Evolutionary conservation across 371 early-diverging fungal genomes (phyloP).

Genomic region (Mortierella sp.): DNA sequence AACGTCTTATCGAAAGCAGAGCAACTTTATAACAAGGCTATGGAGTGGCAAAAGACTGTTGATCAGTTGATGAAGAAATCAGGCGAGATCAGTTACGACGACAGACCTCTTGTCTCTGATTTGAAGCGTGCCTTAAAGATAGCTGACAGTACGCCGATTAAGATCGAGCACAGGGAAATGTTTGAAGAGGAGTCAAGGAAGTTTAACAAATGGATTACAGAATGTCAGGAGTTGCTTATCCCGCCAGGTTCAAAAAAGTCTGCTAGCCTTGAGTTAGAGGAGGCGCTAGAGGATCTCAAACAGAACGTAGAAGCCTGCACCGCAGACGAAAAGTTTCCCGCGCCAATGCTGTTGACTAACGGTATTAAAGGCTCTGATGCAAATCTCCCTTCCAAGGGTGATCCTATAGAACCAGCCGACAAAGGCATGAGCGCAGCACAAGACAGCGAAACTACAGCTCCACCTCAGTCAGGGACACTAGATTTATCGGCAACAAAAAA

Average conservation of each 20-base stretch:
- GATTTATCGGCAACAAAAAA: neutral
- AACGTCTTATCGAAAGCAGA: constrained; percentile 45
- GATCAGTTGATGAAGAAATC: constrained; percentile 28
- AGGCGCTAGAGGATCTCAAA: constrained; percentile 39
- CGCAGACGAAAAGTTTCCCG: constrained; percentile 24
- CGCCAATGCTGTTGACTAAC: neutral
- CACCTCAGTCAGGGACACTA: neutral
- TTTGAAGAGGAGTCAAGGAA: constrained; percentile 37
- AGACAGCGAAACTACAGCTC: neutral
- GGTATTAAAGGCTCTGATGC: neutral
- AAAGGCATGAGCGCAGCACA: neutral
- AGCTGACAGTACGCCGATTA: constrained; percentile 32
- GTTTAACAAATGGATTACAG: constrained; percentile 42
- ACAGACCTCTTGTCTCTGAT: constrained; percentile 38
- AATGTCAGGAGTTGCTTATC: constrained; percentile 24
- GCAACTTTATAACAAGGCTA: constrained; percentile 34
- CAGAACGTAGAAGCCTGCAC: constrained; percentile 44
- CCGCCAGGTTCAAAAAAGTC: constrained; percentile 17
- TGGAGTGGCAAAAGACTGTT: constrained; percentile 41
- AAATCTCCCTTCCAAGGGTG: neutral
- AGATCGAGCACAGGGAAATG: constrained; percentile 26
- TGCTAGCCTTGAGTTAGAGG: constrained; percentile 27
- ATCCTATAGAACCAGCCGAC: neutral
- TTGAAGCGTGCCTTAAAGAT: constrained; percentile 43
- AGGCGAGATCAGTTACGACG: constrained; percentile 27